Evolutionary conservation across 495 filamentous ascomycete genomes (phyloP).

Genomic region (Penicillium roqueforti): DNA sequence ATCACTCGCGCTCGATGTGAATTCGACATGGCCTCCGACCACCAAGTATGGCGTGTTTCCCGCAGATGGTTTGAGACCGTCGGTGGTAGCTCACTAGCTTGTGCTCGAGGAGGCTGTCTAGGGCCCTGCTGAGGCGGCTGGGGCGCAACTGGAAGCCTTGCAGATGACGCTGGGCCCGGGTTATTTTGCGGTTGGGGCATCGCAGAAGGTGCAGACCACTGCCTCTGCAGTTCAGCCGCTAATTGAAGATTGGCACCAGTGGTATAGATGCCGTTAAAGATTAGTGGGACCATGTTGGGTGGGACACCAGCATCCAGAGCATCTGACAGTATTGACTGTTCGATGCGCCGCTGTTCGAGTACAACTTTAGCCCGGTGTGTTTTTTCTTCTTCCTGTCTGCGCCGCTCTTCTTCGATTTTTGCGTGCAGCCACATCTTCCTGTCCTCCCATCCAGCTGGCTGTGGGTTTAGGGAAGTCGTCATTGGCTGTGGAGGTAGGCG

Average conservation of each 20-base stretch:
- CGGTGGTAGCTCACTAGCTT: background rate
- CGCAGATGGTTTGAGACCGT: background rate
- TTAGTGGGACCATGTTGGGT: slow-evolving; percentile 78
- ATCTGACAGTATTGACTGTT: slow-evolving; percentile 78
- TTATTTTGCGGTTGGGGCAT: slow-evolving; percentile 31
- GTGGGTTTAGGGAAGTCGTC: slow-evolving; percentile 55
- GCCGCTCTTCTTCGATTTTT: slow-evolving; percentile 79
- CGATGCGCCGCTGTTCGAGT: slow-evolving; percentile 77
- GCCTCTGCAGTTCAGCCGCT: slow-evolving; percentile 65
- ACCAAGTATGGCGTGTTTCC: background rate
- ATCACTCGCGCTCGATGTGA: background rate
- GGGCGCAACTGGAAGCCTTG: slow-evolving; percentile 29
- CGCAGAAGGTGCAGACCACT: background rate
- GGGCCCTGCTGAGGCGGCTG: slow-evolving; percentile 23
- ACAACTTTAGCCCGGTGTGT: slow-evolving; percentile 73
- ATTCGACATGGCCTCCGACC: background rate
- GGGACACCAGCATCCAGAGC: slow-evolving; percentile 78
- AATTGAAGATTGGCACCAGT: slow-evolving; percentile 58
- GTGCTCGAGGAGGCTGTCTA: background rate
- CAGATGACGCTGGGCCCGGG: slow-evolving; percentile 40
- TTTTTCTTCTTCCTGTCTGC: slow-evolving; percentile 83
- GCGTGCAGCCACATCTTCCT: slow-evolving; percentile 79
- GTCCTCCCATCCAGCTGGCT: slow-evolving; percentile 75
- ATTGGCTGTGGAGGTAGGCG: slow-evolving; percentile 36
- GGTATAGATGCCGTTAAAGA: slow-evolving; percentile 75